phyloP scores from a whole-genome alignment of 768 basidiomycete species.

The Auricularia sp. region DNA sequence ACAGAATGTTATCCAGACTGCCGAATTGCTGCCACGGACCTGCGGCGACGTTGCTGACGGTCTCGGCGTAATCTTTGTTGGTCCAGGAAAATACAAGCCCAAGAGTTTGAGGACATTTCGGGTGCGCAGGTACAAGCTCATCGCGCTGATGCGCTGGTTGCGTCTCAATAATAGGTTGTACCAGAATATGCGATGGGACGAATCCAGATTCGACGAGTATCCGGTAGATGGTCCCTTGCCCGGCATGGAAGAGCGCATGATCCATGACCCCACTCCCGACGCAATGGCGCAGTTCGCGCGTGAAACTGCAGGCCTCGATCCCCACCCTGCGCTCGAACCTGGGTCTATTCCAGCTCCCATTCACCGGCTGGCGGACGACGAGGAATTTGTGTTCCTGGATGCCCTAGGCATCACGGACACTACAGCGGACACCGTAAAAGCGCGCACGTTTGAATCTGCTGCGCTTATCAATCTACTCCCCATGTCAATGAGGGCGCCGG shows the following conservation, averaged over 20 bases:
- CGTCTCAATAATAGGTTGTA: conserved; percentile 28
- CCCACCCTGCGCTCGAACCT: conserved; percentile 14
- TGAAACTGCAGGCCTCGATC: conserved; percentile 19
- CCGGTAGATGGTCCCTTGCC: conserved; percentile 1
- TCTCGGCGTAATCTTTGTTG: conserved; percentile 22
- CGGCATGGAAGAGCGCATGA: conserved; percentile 3
- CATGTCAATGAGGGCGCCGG: conserved; percentile 5
- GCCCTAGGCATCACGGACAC: conserved; percentile 23
- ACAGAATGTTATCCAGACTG: conserved; percentile 23
- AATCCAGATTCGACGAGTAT: neutral
- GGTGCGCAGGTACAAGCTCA: conserved; percentile 13
- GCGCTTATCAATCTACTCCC: conserved; percentile 18
- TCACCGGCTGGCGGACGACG: neutral
- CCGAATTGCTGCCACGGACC: conserved; percentile 15
- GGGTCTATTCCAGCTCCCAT: too few species aligned
- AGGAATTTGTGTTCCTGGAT: conserved; percentile 14
- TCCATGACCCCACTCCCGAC: conserved; percentile 11
- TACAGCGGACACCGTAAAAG: conserved; percentile 15
- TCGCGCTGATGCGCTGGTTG: conserved; percentile 24
- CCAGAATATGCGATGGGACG: neutral
- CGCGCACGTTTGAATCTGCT: conserved; percentile 14
- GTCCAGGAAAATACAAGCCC: conserved; percentile 12
- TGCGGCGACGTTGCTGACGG: conserved; percentile 18
- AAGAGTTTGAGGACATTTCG: conserved; percentile 13
- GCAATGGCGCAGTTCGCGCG: conserved; percentile 11